Conservation (phyloP, 305 asterid species). For the Fraxinus xanthoxyloides region DNA sequence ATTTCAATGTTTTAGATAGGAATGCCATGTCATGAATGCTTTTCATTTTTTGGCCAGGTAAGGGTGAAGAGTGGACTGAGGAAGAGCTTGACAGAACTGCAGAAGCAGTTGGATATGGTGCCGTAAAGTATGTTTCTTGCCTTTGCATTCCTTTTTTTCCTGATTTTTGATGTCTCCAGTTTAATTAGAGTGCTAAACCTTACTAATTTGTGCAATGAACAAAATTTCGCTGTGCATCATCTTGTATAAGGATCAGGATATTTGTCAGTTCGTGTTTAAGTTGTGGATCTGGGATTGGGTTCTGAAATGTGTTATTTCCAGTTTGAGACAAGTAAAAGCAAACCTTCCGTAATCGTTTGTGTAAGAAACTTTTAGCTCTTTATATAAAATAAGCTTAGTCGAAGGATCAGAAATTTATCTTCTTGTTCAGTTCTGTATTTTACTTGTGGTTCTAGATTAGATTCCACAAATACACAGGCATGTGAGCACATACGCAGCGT, state of each 20-base stretch:
- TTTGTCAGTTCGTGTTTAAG: not conserved
- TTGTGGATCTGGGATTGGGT: not conserved
- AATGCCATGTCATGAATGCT: slow-evolving; percentile 9
- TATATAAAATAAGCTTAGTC: not conserved
- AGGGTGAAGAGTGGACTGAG: slow-evolving; percentile 68
- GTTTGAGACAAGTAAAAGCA: not conserved
- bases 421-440: slow-evolving; percentile 7
- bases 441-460: not conserved
- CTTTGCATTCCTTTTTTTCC: slow-evolving; percentile 4
- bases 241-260: not conserved
- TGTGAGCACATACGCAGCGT: slow-evolving; percentile 8
- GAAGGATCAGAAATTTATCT: not conserved
- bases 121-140: slow-evolving; percentile 68
- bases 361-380: not conserved
- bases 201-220: not conserved
- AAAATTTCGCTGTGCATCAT: not conserved
- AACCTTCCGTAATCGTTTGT: not conserved
- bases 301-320: not conserved
- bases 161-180: not conserved
- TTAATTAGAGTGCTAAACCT: not conserved
- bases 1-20: not conserved
- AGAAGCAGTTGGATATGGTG: slow-evolving; percentile 96
- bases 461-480: not conserved
- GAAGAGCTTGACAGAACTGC: slow-evolving; percentile 92
- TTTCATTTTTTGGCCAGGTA: slow-evolving; percentile 50